phyloP scores from a whole-genome alignment of 2,329 filamentous ascomycete species.

The Botrytis medusae region DNA sequence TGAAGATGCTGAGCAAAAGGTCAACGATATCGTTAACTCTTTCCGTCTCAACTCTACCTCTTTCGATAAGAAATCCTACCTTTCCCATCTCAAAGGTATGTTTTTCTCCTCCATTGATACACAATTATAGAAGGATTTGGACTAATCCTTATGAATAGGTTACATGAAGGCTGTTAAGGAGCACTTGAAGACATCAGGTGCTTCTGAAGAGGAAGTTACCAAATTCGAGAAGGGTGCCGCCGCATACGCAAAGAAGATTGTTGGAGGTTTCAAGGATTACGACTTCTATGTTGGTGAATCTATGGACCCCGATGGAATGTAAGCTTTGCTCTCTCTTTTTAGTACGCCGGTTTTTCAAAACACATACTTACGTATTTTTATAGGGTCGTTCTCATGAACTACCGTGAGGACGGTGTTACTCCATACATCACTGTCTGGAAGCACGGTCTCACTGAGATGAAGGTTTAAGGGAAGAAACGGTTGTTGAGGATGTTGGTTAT shows the following conservation, averaged over 20 bases:
- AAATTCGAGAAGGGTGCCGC: conserved; percentile 77
- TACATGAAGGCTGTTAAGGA: conserved; percentile 92
- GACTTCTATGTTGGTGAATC: conserved; percentile 92
- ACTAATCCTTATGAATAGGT: conserved; percentile 46
- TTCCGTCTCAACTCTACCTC: conserved; percentile 80
- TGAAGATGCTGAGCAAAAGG: conserved; percentile 69
- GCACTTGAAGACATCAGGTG: conserved; percentile 61
- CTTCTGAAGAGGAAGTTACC: conserved; percentile 65
- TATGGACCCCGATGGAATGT: conserved; percentile 95
- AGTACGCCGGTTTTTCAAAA: conserved; percentile 6
- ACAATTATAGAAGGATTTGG: conserved; percentile 6
- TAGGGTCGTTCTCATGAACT: conserved; percentile 90
- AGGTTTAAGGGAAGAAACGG: conserved; percentile 68
- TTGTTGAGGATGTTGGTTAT: conserved; percentile 5
- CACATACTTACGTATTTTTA: not conserved
- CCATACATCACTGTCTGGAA: conserved; percentile 93
- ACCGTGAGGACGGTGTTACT: conserved; percentile 92
- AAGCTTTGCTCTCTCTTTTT: conserved; percentile 44
- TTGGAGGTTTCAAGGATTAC: conserved; percentile 89
- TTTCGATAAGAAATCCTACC: conserved; percentile 88
- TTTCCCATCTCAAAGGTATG: conserved; percentile 81
- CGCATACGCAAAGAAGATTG: conserved; percentile 74
- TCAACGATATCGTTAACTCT: conserved; percentile 91
- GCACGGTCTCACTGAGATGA: conserved; percentile 83
- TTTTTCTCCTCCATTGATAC: conserved; percentile 13